A percentile compares a stretch with the other conserved stretches of the same genome.
These are phyloP conservation scores for Dendrostoma leiphaemia DNA, from an alignment of 2,329 filamentous ascomycete species.

Conservation along the genomic window DNA sequence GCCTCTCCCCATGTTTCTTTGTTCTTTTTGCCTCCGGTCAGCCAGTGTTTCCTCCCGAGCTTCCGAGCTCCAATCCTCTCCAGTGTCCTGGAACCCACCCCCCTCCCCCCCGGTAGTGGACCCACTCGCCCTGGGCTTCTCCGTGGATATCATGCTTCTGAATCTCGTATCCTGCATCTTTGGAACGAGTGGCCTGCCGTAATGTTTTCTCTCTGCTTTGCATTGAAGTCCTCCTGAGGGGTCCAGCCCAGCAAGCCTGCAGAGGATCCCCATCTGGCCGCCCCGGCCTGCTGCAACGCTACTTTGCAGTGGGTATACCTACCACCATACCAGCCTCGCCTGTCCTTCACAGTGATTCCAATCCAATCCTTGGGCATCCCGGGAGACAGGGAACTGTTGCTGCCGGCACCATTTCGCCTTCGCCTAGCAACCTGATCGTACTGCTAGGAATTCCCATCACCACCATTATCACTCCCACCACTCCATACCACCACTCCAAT, in stretches of 20 bases:
- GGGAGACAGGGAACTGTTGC: background rate
- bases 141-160: constrained; percentile 11
- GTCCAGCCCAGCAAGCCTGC: background rate
- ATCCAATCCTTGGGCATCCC: too few relatives aligned
- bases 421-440: too few relatives aligned
- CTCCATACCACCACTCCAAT: background rate
- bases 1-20: too few relatives aligned
- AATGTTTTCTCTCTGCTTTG: constrained; percentile 19
- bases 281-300: too few relatives aligned
- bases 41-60: too few relatives aligned
- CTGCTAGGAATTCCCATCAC: too few relatives aligned
- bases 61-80: background rate
- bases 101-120: background rate
- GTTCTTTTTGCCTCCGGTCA: too few relatives aligned
- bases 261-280: background rate
- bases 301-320: too few relatives aligned
- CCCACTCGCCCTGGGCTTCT: background rate
- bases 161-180: constrained; percentile 14
- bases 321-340: background rate
- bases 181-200: constrained; percentile 5
- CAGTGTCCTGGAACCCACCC: background rate
- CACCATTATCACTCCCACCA: background rate
- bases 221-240: background rate
- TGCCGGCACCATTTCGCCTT: too few relatives aligned
- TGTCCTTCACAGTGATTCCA: too few relatives aligned